Conservation (phyloP, 441 rosid genomes). For the Manihot esculenta region DNA sequence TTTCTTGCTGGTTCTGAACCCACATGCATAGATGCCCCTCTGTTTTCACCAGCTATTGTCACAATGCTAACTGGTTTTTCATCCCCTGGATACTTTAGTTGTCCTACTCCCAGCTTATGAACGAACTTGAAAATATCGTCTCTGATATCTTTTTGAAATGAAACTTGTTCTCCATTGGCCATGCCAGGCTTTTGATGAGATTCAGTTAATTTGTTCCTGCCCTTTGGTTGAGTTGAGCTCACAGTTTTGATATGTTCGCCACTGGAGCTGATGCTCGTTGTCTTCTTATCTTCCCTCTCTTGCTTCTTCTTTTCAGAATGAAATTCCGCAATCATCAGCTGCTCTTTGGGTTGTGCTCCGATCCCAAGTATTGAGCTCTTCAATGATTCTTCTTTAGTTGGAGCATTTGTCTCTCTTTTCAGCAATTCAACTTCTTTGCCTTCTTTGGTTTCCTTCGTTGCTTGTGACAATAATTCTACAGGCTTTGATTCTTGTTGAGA, state of each 20-base stretch:
- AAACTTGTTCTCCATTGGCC: conserved; percentile 32
- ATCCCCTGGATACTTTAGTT: conserved; percentile 34
- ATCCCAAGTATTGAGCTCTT: conserved; percentile 27
- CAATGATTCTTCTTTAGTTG: conserved; percentile 19
- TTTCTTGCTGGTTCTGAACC: conserved; percentile 45
- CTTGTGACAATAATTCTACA: conserved; percentile 3
- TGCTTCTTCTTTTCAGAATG: conserved; percentile 28
- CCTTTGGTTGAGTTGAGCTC: conserved; percentile 36
- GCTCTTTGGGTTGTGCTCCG: conserved; percentile 32
- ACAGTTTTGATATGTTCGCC: conserved; percentile 36
- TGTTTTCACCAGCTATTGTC: conserved; percentile 83
- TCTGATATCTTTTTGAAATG: conserved; percentile 53
- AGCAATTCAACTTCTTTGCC: conserved; percentile 25
- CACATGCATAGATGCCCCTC: conserved; percentile 71
- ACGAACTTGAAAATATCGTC: conserved; percentile 63
- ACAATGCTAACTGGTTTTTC: conserved; percentile 46
- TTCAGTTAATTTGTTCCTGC: conserved; percentile 22
- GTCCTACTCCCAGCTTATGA: conserved; percentile 47
- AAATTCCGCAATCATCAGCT: conserved; percentile 5
- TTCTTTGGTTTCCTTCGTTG: conserved; percentile 27
- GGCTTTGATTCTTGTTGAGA: conserved; percentile 23
- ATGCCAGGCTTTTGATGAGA: conserved; percentile 32
- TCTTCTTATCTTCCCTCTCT: conserved; percentile 32
- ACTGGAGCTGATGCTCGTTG: conserved; percentile 23
- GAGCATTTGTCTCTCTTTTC: conserved; percentile 16